These are phyloP conservation scores for Brasilioporus rufonigricans DNA, from an alignment of 768 basidiomycete species.

Conservation along the genomic window DNA sequence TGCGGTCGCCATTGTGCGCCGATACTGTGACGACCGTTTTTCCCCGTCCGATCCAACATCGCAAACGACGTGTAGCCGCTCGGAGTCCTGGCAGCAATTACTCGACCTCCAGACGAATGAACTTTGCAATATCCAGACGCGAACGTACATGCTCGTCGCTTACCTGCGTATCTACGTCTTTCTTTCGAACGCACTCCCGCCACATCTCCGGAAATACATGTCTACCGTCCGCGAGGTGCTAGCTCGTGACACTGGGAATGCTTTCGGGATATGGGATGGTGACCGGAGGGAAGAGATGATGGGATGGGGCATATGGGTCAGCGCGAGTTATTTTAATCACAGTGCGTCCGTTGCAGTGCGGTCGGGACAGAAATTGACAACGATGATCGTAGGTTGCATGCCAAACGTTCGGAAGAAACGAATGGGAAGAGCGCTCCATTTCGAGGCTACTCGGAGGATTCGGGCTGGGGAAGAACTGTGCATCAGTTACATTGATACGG, in stretches of 20 bases:
- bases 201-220: constrained; percentile 34
- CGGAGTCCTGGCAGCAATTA: constrained; percentile 44
- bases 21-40: constrained; percentile 29
- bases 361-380: background rate
- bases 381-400: constrained; percentile 40
- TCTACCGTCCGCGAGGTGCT: constrained; percentile 52
- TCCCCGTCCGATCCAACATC: constrained; percentile 9
- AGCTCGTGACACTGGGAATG: constrained; percentile 61
- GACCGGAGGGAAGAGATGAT: constrained; percentile 52
- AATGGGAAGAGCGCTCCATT: constrained; percentile 43
- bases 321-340: constrained; percentile 69
- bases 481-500: constrained; percentile 51
- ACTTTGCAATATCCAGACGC: constrained; percentile 40
- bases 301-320: constrained; percentile 61
- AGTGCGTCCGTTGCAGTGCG: constrained; percentile 34
- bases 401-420: constrained; percentile 52
- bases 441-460: constrained; percentile 45
- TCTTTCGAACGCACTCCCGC: constrained; percentile 38
- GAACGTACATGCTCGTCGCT: constrained; percentile 50
- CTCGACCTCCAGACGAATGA: constrained; percentile 61
- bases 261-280: constrained; percentile 68
- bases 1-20: constrained; percentile 48
- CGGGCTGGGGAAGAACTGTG: constrained; percentile 53
- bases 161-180: constrained; percentile 56
- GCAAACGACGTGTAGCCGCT: constrained; percentile 1